Base-by-base conservation (phyloP, 2,329 filamentous ascomycete species). In the Bisporella sp. region DNA sequence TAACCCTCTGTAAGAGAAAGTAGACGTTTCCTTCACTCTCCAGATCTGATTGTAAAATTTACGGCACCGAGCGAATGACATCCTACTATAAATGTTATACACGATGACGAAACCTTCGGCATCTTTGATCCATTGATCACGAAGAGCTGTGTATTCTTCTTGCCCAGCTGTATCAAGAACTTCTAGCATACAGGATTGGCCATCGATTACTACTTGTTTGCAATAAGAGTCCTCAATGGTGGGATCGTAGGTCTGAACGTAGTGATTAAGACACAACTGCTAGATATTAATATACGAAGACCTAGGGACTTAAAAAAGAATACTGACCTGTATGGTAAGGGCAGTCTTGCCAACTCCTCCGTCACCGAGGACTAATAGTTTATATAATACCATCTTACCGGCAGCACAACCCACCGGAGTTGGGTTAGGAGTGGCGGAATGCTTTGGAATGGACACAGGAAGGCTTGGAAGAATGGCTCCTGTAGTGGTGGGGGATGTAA, bases 61-160 rank as follows among this genome's bases (percentile, higher is more conserved):
- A 70, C 91, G 89, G 75, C 97, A 96, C 67, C 92, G 87, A 51
- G 86, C 84, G 68, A 97, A 97, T 13, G 92, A 97, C 33, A 91
- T 91, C 64, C 93, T 86, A 47, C 92, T 97, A 9, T 92, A 96
- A 71, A 99, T 97, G 74, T 90, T 96, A 76, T 99, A 97, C 58
- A 99, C 93, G 54, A 99, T 78, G 31, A 99, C 89, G 67, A 97
- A 97, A 21, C 93, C 93, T 69, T 99, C 93, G 59, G 93, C 92
- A 66, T 97, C 92, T 62, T 93, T 84, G 68, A 97, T 97, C 92
- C 92, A 97, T 74, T 97, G 93, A 69, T 97, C 93, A 65, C 93
- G 81, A 63, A 97, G 75, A 45, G 93, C 93, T 57, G 92, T 96
- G 72, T 97, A 99, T 73, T 99, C 93, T 73, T 99, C 93, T 70